Conservation (phyloP, 352 stramenopile genomes). For the Pythium plurisporium region DNA sequence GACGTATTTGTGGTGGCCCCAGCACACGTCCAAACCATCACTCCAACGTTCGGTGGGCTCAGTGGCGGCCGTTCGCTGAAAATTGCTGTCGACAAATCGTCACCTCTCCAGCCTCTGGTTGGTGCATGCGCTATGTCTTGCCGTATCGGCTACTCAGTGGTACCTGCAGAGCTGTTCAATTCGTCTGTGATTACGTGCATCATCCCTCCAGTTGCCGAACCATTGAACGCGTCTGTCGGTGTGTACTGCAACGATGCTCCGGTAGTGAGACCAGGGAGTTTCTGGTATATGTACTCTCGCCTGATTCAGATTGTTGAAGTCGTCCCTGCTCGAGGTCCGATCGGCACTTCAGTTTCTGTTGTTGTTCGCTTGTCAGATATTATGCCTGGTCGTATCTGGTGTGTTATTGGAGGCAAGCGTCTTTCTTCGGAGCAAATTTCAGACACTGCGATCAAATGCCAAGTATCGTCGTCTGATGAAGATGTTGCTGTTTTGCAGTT, state of each 20-base stretch:
- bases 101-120: neutral
- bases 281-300: constrained; percentile 10
- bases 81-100: neutral
- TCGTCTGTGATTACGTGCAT: neutral
- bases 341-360: neutral
- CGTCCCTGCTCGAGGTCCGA: neutral
- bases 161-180: neutral
- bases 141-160: neutral
- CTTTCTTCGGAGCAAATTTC: neutral
- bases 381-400: neutral
- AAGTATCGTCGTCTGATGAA: neutral
- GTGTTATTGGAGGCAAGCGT: constrained; percentile 3
- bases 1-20: neutral
- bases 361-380: neutral
- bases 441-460: neutral
- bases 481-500: constrained; percentile 9
- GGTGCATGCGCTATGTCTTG: constrained; percentile 6
- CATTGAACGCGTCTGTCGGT: constrained; percentile 7
- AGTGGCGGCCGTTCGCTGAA: constrained; percentile 2
- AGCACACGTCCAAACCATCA: neutral
- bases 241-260: constrained; percentile 3
- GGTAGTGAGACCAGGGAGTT: neutral
- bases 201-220: constrained; percentile 4
- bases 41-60: neutral
- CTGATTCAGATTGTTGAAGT: constrained; percentile 9